Evolutionary conservation across 2,329 filamentous ascomycete genomes (phyloP).

Genomic region (Dendrostoma leiphaemia): DNA sequence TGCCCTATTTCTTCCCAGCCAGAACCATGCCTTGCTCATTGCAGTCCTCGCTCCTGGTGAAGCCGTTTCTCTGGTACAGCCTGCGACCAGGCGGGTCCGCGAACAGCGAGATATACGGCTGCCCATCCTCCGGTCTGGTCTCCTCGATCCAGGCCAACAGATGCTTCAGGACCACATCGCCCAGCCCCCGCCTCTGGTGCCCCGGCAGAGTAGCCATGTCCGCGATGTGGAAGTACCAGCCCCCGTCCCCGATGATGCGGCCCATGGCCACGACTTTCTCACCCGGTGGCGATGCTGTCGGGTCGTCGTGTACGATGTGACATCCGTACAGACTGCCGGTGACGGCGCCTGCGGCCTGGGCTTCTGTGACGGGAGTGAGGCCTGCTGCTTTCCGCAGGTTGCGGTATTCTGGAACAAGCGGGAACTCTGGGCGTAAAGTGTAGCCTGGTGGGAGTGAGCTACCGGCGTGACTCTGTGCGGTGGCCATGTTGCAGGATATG

Average conservation of each 20-base stretch:
- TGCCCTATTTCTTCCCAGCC: not conserved
- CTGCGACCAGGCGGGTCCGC: conserved; percentile 43
- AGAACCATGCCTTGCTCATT: conserved; percentile 35
- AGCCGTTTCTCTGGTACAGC: conserved; percentile 46
- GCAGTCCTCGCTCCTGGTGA: conserved; percentile 35
- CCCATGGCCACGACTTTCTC: conserved; percentile 43
- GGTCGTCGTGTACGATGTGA: conserved; percentile 30
- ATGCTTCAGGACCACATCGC: conserved; percentile 40
- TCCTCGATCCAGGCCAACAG: conserved; percentile 39
- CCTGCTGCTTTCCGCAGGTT: conserved; percentile 35
- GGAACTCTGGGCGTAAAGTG: conserved; percentile 32
- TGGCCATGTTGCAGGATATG: not conserved
- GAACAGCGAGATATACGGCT: conserved; percentile 42
- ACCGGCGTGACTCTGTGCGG: not conserved
- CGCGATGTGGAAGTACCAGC: conserved; percentile 48
- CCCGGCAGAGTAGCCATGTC: conserved; percentile 49
- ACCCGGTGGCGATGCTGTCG: not conserved
- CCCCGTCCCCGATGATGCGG: conserved; percentile 48
- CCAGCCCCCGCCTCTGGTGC: conserved; percentile 47
- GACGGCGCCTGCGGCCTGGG: conserved; percentile 34
- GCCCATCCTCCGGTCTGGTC: conserved; percentile 33
- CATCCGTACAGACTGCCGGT: conserved; percentile 42
- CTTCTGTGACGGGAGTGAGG: conserved; percentile 33
- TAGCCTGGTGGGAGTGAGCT: conserved; percentile 26
- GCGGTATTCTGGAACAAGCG: conserved; percentile 33